These are phyloP conservation scores for Polytrichum commune DNA, from an alignment of 225 moss, liverwort and hornwort genomes.

Conservation along the genomic window DNA sequence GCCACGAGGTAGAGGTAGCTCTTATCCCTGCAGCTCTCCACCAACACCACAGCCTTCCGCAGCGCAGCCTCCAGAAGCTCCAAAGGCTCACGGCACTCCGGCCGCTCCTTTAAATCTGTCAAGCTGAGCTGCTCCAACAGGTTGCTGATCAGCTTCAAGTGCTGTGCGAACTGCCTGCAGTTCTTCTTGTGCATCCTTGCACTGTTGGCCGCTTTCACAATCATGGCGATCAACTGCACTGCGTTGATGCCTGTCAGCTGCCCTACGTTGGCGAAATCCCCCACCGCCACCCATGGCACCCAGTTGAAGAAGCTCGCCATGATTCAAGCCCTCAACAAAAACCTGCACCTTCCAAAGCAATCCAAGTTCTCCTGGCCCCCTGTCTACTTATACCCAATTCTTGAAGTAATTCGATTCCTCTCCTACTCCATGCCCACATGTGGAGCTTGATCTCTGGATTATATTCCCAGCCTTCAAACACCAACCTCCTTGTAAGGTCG, in stretches of 20 bases:
- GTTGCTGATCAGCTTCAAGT: constrained; percentile 77
- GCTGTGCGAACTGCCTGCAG: constrained; percentile 82
- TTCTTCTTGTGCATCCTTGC: constrained; percentile 98
- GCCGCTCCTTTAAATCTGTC: constrained; percentile 61
- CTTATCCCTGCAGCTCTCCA: constrained; percentile 86
- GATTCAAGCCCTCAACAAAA: too few species aligned
- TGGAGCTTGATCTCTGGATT: too few species aligned
- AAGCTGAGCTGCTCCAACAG: constrained; percentile 74
- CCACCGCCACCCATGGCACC: constrained; percentile 70
- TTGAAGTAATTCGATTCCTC: too few species aligned
- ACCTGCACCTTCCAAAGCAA: too few species aligned
- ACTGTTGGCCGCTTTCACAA: constrained; percentile 63
- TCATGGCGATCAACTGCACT: constrained; percentile 57
- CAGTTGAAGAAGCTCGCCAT: constrained; percentile 33
- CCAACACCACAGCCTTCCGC: constrained; percentile 63
- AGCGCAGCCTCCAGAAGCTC: constrained; percentile 76
- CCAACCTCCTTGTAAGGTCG: too few species aligned
- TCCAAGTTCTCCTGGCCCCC: too few species aligned
- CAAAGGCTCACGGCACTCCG: constrained; percentile 78
- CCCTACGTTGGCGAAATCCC: constrained; percentile 69
- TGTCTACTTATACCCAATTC: too few species aligned
- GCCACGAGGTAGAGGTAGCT: constrained; percentile 90
- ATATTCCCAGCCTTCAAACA: too few species aligned
- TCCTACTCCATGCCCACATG: too few species aligned
- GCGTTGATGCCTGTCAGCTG: constrained; percentile 64